Conservation (phyloP, 2,329 filamentous ascomycete species). For the Sphaerulina populicola region DNA sequence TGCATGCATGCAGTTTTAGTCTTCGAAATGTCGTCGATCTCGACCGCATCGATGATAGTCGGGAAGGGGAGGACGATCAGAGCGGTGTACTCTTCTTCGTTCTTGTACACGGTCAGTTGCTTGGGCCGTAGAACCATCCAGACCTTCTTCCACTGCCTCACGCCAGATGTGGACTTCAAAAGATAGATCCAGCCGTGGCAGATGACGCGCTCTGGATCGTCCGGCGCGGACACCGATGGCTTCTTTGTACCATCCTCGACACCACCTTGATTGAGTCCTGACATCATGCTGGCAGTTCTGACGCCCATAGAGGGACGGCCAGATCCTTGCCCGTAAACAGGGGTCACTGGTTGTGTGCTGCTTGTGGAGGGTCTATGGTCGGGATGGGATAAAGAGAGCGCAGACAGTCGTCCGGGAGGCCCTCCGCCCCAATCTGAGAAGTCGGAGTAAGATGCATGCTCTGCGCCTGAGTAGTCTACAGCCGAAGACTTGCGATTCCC, state of each 20-base stretch:
- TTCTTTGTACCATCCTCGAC: slow-evolving; percentile 23
- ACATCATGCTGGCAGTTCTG: slow-evolving; percentile 56
- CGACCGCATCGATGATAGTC: slow-evolving; percentile 78
- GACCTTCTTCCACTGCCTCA: slow-evolving; percentile 88
- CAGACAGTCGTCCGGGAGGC: slow-evolving; percentile 29
- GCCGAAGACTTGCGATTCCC: slow-evolving; percentile 51
- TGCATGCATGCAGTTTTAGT: slow-evolving; percentile 84
- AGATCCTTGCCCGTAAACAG: slow-evolving; percentile 30
- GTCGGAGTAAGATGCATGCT: slow-evolving; percentile 74
- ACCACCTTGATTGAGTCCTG: slow-evolving; percentile 44
- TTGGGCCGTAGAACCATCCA: slow-evolving; percentile 86
- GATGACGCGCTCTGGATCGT: slow-evolving; percentile 76
- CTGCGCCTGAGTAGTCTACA: slow-evolving; percentile 53
- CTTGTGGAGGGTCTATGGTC: slow-evolving; percentile 30
- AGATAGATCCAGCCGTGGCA: slow-evolving; percentile 87
- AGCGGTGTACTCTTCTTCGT: slow-evolving; percentile 81
- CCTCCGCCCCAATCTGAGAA: slow-evolving; percentile 50
- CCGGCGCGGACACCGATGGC: slow-evolving; percentile 2
- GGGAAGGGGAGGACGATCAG: slow-evolving; percentile 71
- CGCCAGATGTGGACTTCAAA: slow-evolving; percentile 70
- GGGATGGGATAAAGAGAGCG: slow-evolving; percentile 27
- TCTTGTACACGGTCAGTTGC: slow-evolving; percentile 84
- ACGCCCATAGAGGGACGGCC: slow-evolving; percentile 22
- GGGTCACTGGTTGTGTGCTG: slow-evolving; percentile 29
- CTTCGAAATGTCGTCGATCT: slow-evolving; percentile 77